Conservation (phyloP, 2,329 filamentous ascomycete species). For the Neofusicoccum parvum region DNA sequence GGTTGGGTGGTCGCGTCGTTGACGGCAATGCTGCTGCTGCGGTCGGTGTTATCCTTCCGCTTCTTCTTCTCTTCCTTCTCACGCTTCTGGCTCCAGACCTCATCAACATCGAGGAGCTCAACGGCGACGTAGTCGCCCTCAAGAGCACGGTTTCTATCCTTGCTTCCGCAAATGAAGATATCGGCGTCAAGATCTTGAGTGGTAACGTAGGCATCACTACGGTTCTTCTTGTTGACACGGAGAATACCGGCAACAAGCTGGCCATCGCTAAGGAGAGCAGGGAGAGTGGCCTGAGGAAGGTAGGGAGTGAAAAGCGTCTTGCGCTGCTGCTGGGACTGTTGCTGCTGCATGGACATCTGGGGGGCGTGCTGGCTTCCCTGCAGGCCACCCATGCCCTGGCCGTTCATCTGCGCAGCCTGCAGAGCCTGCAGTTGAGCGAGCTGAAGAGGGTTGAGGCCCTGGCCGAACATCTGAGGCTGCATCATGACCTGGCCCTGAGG, state of each 20-base stretch:
- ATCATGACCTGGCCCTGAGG: conserved; percentile 82
- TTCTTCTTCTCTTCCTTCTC: conserved; percentile 99
- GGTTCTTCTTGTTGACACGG: conserved; percentile 99
- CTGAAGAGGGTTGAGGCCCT: conserved; percentile 85
- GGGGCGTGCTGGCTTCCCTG: conserved; percentile 71
- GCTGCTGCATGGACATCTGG: conserved; percentile 56
- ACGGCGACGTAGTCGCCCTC: conserved; percentile 95
- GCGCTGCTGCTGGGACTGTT: conserved; percentile 81
- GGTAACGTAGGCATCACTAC: conserved; percentile 96
- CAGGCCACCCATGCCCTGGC: conserved; percentile 68
- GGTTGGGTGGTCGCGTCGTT: conserved; percentile 61
- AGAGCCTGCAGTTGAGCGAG: conserved; percentile 88
- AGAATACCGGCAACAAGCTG: conserved; percentile 96
- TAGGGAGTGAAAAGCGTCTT: conserved; percentile 99
- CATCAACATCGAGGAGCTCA: conserved; percentile 94
- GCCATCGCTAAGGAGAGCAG: conserved; percentile 85
- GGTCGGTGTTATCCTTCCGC: conserved; percentile 94
- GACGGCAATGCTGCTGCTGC: conserved; percentile 74
- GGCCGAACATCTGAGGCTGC: conserved; percentile 83
- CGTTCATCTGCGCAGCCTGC: conserved; percentile 82
- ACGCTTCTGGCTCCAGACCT: conserved; percentile 97
- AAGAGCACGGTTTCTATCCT: conserved; percentile 94
- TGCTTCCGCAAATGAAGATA: conserved; percentile 99
- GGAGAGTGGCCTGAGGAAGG: conserved; percentile 88
- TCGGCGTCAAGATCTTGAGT: conserved; percentile 94